Evolutionary conservation across 2,329 filamentous ascomycete genomes (phyloP).

Genomic region (Paecilomyces sp.): DNA sequence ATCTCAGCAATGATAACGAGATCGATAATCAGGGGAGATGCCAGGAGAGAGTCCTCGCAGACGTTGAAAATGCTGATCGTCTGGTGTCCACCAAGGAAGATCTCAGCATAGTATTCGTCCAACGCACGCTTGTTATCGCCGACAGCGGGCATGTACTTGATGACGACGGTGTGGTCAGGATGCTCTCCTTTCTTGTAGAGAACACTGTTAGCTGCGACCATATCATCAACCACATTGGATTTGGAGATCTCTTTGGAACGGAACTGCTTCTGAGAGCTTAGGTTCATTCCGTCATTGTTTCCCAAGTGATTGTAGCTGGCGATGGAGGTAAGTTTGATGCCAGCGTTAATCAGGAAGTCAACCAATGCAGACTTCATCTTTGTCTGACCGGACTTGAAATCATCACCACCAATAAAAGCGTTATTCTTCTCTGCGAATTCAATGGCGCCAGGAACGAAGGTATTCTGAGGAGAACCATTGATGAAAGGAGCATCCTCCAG

Average conservation of each 20-base stretch:
- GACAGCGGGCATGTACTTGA: constrained; percentile 99
- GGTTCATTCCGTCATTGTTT: constrained; percentile 98
- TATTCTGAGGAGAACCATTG: constrained; percentile 99
- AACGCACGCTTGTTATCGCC: constrained; percentile 98
- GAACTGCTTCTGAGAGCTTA: constrained; percentile 97
- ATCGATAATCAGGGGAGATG: constrained; percentile 95
- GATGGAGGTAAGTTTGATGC: constrained; percentile 98
- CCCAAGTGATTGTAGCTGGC: constrained; percentile 98
- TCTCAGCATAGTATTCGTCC: constrained; percentile 98
- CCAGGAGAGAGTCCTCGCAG: constrained; percentile 95
- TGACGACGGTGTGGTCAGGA: constrained; percentile 96
- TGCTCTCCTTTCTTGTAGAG: constrained; percentile 90
- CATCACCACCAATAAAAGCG: constrained; percentile 92
- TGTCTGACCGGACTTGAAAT: constrained; percentile 99
- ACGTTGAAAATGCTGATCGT: constrained; percentile 98
- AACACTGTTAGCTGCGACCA: constrained; percentile 91
- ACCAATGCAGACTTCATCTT: constrained; percentile 99
- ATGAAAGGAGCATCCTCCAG: constrained; percentile 89
- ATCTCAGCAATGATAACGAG: constrained; percentile 88
- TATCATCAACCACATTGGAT: constrained; percentile 98
- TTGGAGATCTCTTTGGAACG: constrained; percentile 99
- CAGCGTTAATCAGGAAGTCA: constrained; percentile 96
- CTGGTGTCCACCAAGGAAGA: constrained; percentile 97
- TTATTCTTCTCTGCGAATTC: constrained; percentile 79
- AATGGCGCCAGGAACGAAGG: constrained; percentile 89